Evolutionary conservation across 768 basidiomycete genomes (phyloP), one percentile per base, ranked within the genome.

Genomic region (Hygrocybe coccinea): DNA sequence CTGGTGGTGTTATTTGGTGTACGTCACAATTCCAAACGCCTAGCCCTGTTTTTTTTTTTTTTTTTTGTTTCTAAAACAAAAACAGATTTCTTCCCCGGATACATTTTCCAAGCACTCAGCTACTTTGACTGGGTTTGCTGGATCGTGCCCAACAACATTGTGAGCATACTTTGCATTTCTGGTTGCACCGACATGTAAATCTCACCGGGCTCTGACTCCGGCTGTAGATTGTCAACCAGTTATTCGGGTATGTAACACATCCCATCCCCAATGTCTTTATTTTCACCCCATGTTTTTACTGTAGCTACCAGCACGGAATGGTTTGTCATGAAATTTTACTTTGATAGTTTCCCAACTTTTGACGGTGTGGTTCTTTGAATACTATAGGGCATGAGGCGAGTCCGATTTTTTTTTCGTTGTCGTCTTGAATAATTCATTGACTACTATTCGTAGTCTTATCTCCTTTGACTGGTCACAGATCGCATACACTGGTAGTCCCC

Each of bases 381-480:
- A 6, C 12, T 25, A 22, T 49, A 58, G 56, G 56, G 56, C 7
- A 58, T 58, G 56, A 58, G 56, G 56, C 49, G 41, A 9, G 52
- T 49, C 14, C 34, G 12, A n/a, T 33, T 29, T 21, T n/a, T 24
- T 15, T 25, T 8, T 17, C 44, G n/a, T n/a, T n/a, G n/a, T n/a
- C n/a, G n/a, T 25, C 50, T 1, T 17, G 33, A 19, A 25, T 15
- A 19, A 7, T 39, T 67, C 66, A 47, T 54, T 60, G 35, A 59
- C 50, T 19, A 75, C 74, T 12, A 65, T 29, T 35, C 85, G 63
- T 85, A 83, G 85, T 59, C 64, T 89, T 57, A 67, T 90, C 63
- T 88, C 87, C 33, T 89, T 92, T 65, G 89, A 91, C 61, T 92
- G 89, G 90, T 74, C 84, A 1, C 68, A 78, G 71, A 83, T 84